Evolutionary conservation across 768 basidiomycete genomes (phyloP), one percentile per base, ranked within the genome.

Genomic region (Paxillus ammoniavirescens): DNA sequence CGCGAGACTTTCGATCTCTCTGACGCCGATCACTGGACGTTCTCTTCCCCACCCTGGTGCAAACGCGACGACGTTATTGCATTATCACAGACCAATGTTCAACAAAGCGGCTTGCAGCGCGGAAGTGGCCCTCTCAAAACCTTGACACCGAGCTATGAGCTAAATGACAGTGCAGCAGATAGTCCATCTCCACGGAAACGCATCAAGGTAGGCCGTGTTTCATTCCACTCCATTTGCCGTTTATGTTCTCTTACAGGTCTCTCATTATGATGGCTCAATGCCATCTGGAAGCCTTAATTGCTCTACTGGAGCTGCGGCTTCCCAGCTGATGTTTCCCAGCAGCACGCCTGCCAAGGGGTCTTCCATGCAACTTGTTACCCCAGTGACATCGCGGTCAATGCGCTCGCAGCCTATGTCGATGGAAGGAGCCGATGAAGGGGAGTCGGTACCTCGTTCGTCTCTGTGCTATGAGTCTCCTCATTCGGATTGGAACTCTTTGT

Each of bases 1-100:
- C 73, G 75, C 38, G 80, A 80, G 60, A 73, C 74, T 42, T 55
- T 79, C n/a, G 42, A 53, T 13, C 48, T 56, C 56, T 52, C 61
- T 6, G 54, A 66, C 18, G 43, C 28, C n/a, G 47, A 56, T 41
- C 50, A 31, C 10, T 44, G 49, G 47, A 2, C 14, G 4, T 15
- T 23, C 41, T 42, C 37, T n/a, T 42, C 26, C 26, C 26, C 53
- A 26, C 50, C 49, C 14, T 10, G 33, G 23, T 42, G 49, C 6
- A 18, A 35, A 30, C 9, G 8, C 23, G 17, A 42, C 4, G 17
- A 23, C 21, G 12, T 21, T 14, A 5, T 47, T 43, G 43, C 23
- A 21, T 53, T 50, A 43, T 52, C 56, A 47, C 56, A 40, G 33
- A 30, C 42, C 23, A 7, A n/a, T 18, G 33, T 31, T 33, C 37